Percentiles rank a stretch among this genome's conserved stretches.
Conservation (phyloP, 2,329 filamentous ascomycete species). For the Ophiocordyceps unilateralis region DNA sequence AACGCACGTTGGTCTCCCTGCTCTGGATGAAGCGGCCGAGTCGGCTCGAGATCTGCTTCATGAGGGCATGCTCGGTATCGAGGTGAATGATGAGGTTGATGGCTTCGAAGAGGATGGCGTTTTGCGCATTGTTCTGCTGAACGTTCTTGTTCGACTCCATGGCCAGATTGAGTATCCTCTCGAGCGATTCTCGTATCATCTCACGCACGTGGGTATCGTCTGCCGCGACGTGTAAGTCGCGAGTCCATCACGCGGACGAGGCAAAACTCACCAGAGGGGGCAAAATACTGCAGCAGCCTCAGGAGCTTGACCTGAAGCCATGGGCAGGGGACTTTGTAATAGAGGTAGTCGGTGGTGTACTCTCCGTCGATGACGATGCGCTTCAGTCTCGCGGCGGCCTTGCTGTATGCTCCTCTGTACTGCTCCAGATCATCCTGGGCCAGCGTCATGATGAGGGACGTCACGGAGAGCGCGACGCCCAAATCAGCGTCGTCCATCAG, state of each 20-base stretch:
- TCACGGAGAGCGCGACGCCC: constrained; percentile 87
- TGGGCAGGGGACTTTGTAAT: constrained; percentile 98
- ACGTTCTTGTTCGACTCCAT: constrained; percentile 96
- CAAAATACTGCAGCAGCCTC: constrained; percentile 85
- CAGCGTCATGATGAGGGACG: constrained; percentile 84
- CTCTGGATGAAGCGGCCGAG: constrained; percentile 94
- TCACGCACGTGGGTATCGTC: constrained; percentile 85
- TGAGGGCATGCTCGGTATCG: constrained; percentile 82
- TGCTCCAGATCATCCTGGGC: constrained; percentile 88
- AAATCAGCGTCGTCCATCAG: constrained; percentile 94
- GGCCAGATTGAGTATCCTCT: constrained; percentile 78
- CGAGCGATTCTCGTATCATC: constrained; percentile 79
- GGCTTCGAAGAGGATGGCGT: constrained; percentile 92
- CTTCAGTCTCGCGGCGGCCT: constrained; percentile 79
- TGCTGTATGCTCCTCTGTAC: constrained; percentile 87
- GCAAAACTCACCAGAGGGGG: constrained; percentile 55
- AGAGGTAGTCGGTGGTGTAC: constrained; percentile 79
- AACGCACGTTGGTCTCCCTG: constrained; percentile 90
- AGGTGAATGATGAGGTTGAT: constrained; percentile 98
- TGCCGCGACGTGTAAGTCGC: constrained; percentile 14
- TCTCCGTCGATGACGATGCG: constrained; percentile 82
- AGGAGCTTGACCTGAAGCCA: constrained; percentile 96
- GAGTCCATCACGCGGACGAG: background rate
- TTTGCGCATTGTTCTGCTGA: constrained; percentile 97
- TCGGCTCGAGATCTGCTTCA: constrained; percentile 86